Base-by-base conservation (phyloP, 345 rosid species). In the Kernera saxatilis region DNA sequence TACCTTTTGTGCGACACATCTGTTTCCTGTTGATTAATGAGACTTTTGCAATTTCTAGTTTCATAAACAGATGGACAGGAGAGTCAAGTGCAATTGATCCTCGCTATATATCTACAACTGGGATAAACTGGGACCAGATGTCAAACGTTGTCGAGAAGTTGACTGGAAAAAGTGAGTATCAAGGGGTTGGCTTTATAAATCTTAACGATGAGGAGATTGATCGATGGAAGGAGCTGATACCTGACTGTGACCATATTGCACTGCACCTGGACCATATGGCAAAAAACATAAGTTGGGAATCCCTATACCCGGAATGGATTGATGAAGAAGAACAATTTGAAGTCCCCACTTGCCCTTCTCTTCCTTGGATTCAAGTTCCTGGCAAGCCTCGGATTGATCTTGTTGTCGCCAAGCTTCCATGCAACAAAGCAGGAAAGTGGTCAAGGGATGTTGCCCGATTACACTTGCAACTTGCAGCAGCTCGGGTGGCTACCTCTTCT, bases 241-340 rank as follows among this genome's bases (percentile, higher is more conserved):
- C 88, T 14, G 90, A 87, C 72, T 80, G 84, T 44, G 88, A 87
- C 46, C 92, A 86, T 76, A 75, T 87, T 29, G 67, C 68, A 58
- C 64, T 89, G 63, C 84, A 70, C 56, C 79, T 89, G 8, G 81
- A 82, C 17, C 56, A 72, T 69, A 72, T 69, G 14, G 65, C 74
- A 8, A 59, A 52, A 29, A 82, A 83, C 41, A 51, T 89, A 54
- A 87, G 90, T 50, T 92, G 93, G 98, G 93, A 92, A 66, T 80
- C 86, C 19, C 63, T 92, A 13, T 92, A 89, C 76, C 96, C 93
- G 8, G 96, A 92, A 73, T 89, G 98, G 98, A 92, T 89, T 72
- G 98, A 92, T 50, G 96, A 92, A 83, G 97, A 86, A 48, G 96
- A 89, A 73, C 90, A 85, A 4, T 92, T 81, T 69, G 92, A 87